phyloP scores from a whole-genome alignment of 805 yeast species.

The Vanderwaltozyma yarrowii region DNA sequence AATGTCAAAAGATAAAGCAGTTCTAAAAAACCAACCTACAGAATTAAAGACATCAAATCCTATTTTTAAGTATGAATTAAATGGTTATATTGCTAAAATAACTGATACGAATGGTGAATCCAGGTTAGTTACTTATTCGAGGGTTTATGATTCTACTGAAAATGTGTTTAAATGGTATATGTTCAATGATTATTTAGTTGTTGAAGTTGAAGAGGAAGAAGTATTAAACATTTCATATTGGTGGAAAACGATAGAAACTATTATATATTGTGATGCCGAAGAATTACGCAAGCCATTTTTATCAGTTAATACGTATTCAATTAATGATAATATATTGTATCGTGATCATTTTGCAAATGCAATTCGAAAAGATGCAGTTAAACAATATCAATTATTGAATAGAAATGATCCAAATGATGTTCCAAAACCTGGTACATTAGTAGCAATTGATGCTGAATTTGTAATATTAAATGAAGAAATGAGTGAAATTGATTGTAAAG shows the following conservation, averaged over 20 bases:
- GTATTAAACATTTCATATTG: constrained; percentile 59
- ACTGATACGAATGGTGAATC: constrained; percentile 43
- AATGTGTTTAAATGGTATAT: constrained; percentile 52
- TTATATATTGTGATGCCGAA: constrained; percentile 50
- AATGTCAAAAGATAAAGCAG: constrained; percentile 30
- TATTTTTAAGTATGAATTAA: constrained; percentile 44
- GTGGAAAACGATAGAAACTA: constrained; percentile 79
- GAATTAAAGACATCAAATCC: constrained; percentile 24
- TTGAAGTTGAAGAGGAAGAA: constrained; percentile 62
- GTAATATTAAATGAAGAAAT: constrained; percentile 73
- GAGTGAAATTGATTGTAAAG: constrained; percentile 65
- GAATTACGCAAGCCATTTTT: constrained; percentile 34
- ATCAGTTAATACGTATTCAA: constrained; percentile 39
- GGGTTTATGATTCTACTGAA: constrained; percentile 30
- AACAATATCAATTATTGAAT: constrained; percentile 62
- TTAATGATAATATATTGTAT: constrained; percentile 59
- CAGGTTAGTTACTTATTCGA: constrained; percentile 50
- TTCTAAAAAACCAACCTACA: constrained; percentile 25
- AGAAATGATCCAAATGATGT: constrained; percentile 61
- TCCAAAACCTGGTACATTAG: constrained; percentile 62
- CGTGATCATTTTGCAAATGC: constrained; percentile 66
- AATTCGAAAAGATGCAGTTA: constrained; percentile 44
- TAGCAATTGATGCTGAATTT: constrained; percentile 96
- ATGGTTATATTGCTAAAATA: constrained; percentile 64
- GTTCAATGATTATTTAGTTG: constrained; percentile 86